Base-by-base conservation (phyloP, 2,329 filamentous ascomycete species). In the Allantophomopsis lycopodina region DNA sequence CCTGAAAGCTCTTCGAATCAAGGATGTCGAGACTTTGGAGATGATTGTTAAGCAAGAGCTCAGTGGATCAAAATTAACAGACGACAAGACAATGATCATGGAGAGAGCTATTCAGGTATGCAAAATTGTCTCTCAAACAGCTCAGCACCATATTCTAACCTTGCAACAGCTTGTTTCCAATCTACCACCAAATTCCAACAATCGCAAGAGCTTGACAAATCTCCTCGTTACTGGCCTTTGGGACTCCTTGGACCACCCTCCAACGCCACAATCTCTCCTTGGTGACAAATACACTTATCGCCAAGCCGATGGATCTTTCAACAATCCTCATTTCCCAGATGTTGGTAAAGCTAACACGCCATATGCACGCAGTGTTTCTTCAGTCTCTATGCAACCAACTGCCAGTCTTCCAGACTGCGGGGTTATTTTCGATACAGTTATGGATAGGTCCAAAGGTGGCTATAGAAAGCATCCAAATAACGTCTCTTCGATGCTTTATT, bases 81-180 rank as follows among this genome's bases (percentile, higher is more conserved):
- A 88, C 48, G 83, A 88, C 60, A 83, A 80, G 61, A 81, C 76
- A 1, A 83, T 83, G 68, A 63, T 84, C 36, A 85, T 86, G 80
- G 81, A 84, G 55, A 66, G 71, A 7, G 68, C 78, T 6, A 84
- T 85, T 45, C 72, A 68, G 50, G 63, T 64, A 55, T 46, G 54
- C 31, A 37, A 3, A 5, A 10, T 18, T 34, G 16, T 33, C 18
- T 20, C 36, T 31, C 13, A 21, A 40, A 7, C 11, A 8, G n/a
- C 16, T 15, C 30, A n/a, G 17, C 20, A 23, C 7, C 16, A 30
- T 36, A 17, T 37, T 39, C 35, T 36, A 5, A 38, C 7, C 14
- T 14, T 20, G 4, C 4, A 41, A 50, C 15, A 79, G 62, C 64
- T 86, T 13, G 79, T 84, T 5, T 68, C 77, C 11, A 71, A 69